Base-by-base conservation (phyloP, 208 protist genomes). In the Trypanosoma boissoni region DNA sequence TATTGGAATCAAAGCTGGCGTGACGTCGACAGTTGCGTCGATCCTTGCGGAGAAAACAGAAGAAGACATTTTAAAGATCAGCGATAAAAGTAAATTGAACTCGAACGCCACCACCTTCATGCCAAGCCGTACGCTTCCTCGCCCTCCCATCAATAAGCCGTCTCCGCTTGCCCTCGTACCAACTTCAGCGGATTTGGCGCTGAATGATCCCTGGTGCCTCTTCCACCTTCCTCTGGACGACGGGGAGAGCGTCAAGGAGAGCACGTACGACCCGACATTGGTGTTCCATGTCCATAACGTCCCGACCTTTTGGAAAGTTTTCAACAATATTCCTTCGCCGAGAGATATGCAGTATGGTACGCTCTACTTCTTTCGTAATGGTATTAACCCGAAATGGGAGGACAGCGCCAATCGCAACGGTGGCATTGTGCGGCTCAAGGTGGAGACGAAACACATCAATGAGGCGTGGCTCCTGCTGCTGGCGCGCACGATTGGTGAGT, bases 381-480 rank as follows among this genome's bases (percentile, higher is more conserved):
- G 90, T 49, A 97, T 98, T 46, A 82, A 96, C 64, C 96, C 96
- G 50, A 95, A 95, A 75, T 98, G 96, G 96, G 96, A 98, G 72
- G 91, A 98, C 65, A 56, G 75, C 14, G 69, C 74, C 12, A 98
- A 98, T 76, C 71, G 73, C 14, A 64, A 86, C 54, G 92, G 92
- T 34, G 91, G 92, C 55, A 95, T 96, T 59, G 73, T 83, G 54
- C 78, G 43, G 66, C 60, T 91, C 26, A 81, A 78, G 56, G 58
- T 79, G 14, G 62, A 49, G 9, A 14, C 54, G n/a, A 16, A 58
- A 2, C 63, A 62, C 41, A 70, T 95, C 31, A 74, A 92, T 50
- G 78, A 84, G 55, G 88, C 83, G 26, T 95, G 88, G 88, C 74
- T 89, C 70, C 68, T 82, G 36, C 72, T 95, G 41, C 72, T 92